Evolutionary conservation across 2,329 filamentous ascomycete genomes (phyloP).

Genomic region (Fusarium luffae): DNA sequence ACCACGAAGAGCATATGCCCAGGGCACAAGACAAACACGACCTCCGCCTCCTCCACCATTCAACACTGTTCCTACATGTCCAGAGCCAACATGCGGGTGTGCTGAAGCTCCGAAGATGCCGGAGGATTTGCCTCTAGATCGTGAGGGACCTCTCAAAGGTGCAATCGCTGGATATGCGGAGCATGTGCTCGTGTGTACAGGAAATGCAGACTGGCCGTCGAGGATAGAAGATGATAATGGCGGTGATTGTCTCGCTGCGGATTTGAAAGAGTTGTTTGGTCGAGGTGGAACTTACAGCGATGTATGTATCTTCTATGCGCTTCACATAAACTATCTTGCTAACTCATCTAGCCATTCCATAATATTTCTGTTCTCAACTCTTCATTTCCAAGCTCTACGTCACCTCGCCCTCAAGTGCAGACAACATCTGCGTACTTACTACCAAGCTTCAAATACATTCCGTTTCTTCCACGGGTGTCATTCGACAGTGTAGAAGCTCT

Average conservation of each 20-base stretch:
- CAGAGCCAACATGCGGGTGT: constrained; percentile 80
- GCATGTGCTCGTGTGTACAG: constrained; percentile 86
- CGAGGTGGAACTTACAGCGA: constrained; percentile 73
- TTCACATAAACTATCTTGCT: constrained; percentile 52
- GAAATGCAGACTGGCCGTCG: constrained; percentile 82
- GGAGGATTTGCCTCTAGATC: constrained; percentile 78
- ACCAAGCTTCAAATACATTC: constrained; percentile 84
- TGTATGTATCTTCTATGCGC: constrained; percentile 57
- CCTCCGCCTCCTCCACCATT: constrained; percentile 49
- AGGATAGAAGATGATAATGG: constrained; percentile 84
- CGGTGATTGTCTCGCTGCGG: constrained; percentile 73
- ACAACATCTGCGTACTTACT: constrained; percentile 78
- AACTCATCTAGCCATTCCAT: constrained; percentile 78
- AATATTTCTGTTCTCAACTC: constrained; percentile 81
- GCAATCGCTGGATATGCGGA: constrained; percentile 82
- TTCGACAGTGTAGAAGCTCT: constrained; percentile 66
- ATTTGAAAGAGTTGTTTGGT: constrained; percentile 76
- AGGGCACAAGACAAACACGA: constrained; percentile 28
- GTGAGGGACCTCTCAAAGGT: constrained; percentile 74
- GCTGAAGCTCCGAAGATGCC: constrained; percentile 73
- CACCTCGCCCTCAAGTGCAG: constrained; percentile 57
- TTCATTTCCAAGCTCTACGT: constrained; percentile 73
- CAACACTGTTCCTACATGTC: constrained; percentile 68
- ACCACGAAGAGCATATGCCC: constrained; percentile 28
- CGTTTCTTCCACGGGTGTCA: constrained; percentile 72